Evolutionary conservation across 257 asterid species (phyloP), one percentile per base, ranked within the genome.

Genomic region (Plectranthus barbatus): DNA sequence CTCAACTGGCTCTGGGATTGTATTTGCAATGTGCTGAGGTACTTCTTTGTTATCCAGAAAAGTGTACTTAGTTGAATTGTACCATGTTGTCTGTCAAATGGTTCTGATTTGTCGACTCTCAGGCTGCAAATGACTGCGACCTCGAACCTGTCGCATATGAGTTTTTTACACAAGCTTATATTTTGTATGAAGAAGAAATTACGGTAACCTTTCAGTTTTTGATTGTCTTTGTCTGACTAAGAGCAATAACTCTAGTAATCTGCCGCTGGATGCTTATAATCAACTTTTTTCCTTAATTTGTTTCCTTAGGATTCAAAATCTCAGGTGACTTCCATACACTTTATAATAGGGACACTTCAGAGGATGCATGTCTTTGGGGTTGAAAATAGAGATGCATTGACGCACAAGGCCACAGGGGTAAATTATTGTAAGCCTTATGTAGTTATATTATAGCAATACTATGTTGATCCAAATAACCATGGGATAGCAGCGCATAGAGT

Each of bases 351-450:
- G 74, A 93, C 97, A 49, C 96, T 93, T 67, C 99, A 93, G 81
- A 82, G 94, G 79, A 93, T 93, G 97, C 91, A 87, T 44, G 79
- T 82, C 46, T 93, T 93, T 48, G 99, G 99, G 14, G 86, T 93
- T 72, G 99, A 93, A 80, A 93, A 93, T 72, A 77, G 97, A 77
- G 99, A 93, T 77, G 91, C 99, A 8, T 72, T 93, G 74, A 93
- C 99, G 6, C 99, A 93, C 84, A 93, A 93, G 80, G 88, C 99
- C 68, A 93, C 97, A 0, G 99, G 96, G 95, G 99, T 93, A 86
- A 78, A 51, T 58, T 66, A 52, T 54, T 74, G 53, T 60, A 60
- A 47, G 66, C 77, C 62, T n/a, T n/a, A n/a, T n/a, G n/a, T n/a
- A n/a, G n/a, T n/a, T n/a, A n/a, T n/a, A 49, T 29, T 50, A 19